Evolutionary conservation across 2,329 filamentous ascomycete species (phyloP).

Genomic region (Cadophora luteo-olivacea): DNA sequence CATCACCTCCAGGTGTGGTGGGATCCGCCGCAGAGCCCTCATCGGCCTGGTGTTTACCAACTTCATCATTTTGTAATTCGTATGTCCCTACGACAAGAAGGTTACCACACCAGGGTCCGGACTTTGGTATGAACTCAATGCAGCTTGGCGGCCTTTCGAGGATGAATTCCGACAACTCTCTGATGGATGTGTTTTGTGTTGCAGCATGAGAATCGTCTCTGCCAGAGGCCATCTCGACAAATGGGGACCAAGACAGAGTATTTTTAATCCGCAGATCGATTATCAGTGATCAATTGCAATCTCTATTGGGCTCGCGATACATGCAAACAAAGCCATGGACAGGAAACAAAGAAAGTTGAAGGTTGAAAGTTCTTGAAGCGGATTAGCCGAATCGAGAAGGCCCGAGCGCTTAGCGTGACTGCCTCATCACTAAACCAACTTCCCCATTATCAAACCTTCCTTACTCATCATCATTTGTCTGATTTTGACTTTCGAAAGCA

Average conservation of each 20-base stretch:
- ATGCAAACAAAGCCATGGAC: neutral
- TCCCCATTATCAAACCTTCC: neutral
- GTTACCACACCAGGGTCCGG: slow-evolving; percentile 50
- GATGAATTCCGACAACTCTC: slow-evolving; percentile 52
- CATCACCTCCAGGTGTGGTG: slow-evolving; percentile 20
- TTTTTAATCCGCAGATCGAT: neutral
- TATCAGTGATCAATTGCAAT: neutral
- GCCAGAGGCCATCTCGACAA: neutral
- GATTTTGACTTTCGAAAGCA: neutral
- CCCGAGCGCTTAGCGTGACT: slow-evolving; percentile 1
- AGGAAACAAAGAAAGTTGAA: neutral
- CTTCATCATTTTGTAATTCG: slow-evolving; percentile 62
- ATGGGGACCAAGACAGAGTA: neutral
- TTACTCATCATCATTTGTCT: neutral
- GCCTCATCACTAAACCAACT: slow-evolving; percentile 10
- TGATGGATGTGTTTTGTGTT: slow-evolving; percentile 28
- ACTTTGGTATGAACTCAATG: slow-evolving; percentile 72
- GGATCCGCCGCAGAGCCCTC: neutral
- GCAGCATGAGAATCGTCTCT: neutral
- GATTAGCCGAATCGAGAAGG: slow-evolving; percentile 2
- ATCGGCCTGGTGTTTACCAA: slow-evolving; percentile 37
- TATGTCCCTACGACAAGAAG: slow-evolving; percentile 88
- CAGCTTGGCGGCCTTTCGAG: slow-evolving; percentile 78
- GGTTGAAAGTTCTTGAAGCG: slow-evolving; percentile 12
- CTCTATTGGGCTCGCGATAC: neutral